Percentiles rank a stretch among this genome's conserved stretches.
Conservation (phyloP, 129 eudicot species). For the Lactuca saligna region DNA sequence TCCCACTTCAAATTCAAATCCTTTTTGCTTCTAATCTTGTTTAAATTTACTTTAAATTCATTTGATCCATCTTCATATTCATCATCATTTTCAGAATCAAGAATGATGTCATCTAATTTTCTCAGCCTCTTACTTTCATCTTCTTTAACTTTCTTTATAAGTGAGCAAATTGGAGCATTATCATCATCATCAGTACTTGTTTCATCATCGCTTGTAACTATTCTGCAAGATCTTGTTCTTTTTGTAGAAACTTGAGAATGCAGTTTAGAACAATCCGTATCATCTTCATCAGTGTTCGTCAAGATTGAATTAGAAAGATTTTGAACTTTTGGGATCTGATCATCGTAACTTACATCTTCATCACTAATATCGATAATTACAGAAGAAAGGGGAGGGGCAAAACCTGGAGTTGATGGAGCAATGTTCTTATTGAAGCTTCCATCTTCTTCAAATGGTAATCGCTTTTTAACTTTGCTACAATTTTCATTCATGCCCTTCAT, state of each 20-base stretch:
- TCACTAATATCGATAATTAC: conserved; percentile 46
- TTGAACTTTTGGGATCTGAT: too few relatives aligned
- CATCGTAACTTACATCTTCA: conserved; percentile 30
- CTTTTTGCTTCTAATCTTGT: conserved; percentile 45
- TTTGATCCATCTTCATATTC: conserved; percentile 36
- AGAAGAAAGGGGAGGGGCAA: conserved; percentile 29
- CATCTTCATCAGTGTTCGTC: conserved; percentile 19
- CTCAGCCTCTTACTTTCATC: conserved; percentile 30
- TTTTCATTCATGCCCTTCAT: too few relatives aligned
- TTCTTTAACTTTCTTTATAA: conserved; percentile 17
- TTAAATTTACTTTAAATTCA: conserved; percentile 38
- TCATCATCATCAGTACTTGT: conserved; percentile 40
- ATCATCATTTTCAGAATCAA: conserved; percentile 31
- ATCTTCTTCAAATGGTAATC: conserved; percentile 37
- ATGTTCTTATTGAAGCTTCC: conserved; percentile 37
- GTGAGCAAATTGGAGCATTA: conserved; percentile 40
- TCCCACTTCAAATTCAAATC: conserved; percentile 48
- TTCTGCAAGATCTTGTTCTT: conserved; percentile 32
- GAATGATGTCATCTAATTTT: conserved; percentile 21
- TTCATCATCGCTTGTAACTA: conserved; percentile 47
- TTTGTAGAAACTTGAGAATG: neutral
- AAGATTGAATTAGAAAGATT: too few relatives aligned
- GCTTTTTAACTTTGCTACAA: conserved; percentile 32
- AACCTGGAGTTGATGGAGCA: conserved; percentile 59
- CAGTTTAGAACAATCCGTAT: neutral